phyloP scores from a whole-genome alignment of 495 filamentous ascomycete genomes.

The Podospora didyma region DNA sequence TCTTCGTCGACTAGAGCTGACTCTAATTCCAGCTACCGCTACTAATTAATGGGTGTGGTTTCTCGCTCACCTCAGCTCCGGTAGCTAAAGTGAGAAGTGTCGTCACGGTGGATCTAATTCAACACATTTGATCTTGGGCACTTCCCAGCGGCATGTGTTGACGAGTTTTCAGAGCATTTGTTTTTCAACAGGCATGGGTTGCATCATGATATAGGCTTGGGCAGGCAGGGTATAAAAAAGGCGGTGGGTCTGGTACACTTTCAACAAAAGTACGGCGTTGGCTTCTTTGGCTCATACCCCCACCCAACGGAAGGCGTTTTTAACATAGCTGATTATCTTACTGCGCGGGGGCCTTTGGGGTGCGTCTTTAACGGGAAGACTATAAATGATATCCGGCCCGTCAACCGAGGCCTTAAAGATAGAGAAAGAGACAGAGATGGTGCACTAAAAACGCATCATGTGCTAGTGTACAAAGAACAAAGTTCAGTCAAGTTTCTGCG shows the following conservation, averaged over 20 bases:
- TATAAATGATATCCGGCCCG: constrained; percentile 16
- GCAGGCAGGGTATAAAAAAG: constrained; percentile 39
- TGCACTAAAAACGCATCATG: neutral
- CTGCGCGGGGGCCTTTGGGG: constrained; percentile 8
- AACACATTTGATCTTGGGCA: constrained; percentile 20
- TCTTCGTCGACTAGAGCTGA: constrained; percentile 25
- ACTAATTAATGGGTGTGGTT: constrained; percentile 37
- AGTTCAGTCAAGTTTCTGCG: neutral
- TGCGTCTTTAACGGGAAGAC: constrained; percentile 9
- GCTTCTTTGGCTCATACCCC: constrained; percentile 37
- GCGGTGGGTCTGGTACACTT: constrained; percentile 46
- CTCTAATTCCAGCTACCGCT: constrained; percentile 47
- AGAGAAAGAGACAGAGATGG: constrained; percentile 5
- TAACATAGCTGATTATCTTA: constrained; percentile 22
- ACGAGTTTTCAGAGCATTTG: constrained; percentile 21
- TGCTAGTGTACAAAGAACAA: neutral
- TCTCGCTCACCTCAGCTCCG: constrained; percentile 9
- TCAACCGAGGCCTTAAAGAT: constrained; percentile 36
- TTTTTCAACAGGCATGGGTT: constrained; percentile 49
- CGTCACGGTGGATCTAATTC: constrained; percentile 24
- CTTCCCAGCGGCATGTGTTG: constrained; percentile 23
- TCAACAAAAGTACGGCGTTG: constrained; percentile 53
- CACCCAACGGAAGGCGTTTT: constrained; percentile 31
- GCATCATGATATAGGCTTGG: constrained; percentile 34
- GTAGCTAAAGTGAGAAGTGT: constrained; percentile 3